Evolutionary conservation across 192 early-diverging fungal species (phyloP).

Genomic region (Podila epicladia): DNA sequence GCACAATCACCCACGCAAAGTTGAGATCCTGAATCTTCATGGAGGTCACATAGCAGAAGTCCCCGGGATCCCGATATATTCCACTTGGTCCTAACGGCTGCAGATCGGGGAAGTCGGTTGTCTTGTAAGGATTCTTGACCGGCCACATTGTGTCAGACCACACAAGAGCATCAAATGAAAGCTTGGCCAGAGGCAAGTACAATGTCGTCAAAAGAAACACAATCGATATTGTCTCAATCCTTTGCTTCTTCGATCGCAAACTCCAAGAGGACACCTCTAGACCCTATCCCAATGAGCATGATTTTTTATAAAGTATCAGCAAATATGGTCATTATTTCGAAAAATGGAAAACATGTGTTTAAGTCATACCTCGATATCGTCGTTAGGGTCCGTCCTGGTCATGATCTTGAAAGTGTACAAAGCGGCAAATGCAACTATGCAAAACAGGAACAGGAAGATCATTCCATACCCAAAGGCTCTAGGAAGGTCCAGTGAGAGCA

Average conservation of each 20-base stretch:
- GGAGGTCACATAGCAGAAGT: slow-evolving; percentile 56
- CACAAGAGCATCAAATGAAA: slow-evolving; percentile 50
- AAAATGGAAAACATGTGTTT: too few relatives aligned
- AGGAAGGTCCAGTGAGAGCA: slow-evolving; percentile 46
- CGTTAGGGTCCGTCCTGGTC: slow-evolving; percentile 47
- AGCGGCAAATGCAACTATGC: slow-evolving; percentile 26
- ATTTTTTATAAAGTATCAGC: too few relatives aligned
- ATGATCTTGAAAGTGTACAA: slow-evolving; percentile 54
- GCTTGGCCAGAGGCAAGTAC: slow-evolving; percentile 49
- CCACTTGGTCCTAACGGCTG: slow-evolving; percentile 27
- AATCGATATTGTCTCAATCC: slow-evolving; percentile 41
- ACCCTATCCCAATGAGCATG: slow-evolving; percentile 20
- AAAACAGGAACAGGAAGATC: slow-evolving; percentile 47
- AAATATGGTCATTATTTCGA: too few relatives aligned
- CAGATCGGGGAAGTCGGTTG: slow-evolving; percentile 33
- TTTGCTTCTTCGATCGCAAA: slow-evolving; percentile 42
- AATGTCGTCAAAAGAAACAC: slow-evolving; percentile 52
- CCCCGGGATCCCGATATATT: slow-evolving; percentile 27
- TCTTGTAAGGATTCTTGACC: slow-evolving; percentile 40
- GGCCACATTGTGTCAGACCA: slow-evolving; percentile 55
- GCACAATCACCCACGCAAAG: slow-evolving; percentile 50
- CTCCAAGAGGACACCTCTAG: slow-evolving; percentile 45
- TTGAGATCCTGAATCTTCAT: slow-evolving; percentile 56
- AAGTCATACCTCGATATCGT: slow-evolving; percentile 50
- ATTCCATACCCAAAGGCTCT: slow-evolving; percentile 48